These are phyloP conservation scores for Solanum pimpinellifolium DNA, from an alignment of 257 asterid species.

Conservation along the genomic window DNA sequence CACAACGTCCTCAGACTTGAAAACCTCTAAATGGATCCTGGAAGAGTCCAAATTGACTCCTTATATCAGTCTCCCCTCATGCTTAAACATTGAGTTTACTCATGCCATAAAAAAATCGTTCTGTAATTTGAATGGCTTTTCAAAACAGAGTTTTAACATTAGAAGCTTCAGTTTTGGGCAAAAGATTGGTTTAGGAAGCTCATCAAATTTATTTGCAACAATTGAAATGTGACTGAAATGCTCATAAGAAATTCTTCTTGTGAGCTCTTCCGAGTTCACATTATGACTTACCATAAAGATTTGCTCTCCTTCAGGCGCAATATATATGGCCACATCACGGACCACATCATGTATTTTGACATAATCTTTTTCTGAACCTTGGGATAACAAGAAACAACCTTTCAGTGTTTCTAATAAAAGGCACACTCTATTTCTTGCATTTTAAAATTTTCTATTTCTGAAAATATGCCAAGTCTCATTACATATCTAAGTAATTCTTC, in stretches of 20 bases:
- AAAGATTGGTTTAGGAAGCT: not conserved
- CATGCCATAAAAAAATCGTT: not conserved
- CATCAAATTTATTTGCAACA: not conserved
- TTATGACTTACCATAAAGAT: not conserved
- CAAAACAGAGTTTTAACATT: not conserved
- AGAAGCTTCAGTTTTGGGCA: not conserved
- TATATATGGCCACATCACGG: not conserved
- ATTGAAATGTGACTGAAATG: not conserved
- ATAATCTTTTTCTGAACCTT: not conserved
- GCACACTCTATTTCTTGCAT: not conserved
- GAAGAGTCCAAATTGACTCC: not conserved
- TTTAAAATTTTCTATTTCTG: not conserved
- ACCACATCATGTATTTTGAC: not conserved
- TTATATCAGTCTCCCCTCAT: not conserved
- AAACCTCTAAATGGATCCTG: not conserved
- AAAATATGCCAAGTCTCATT: not conserved
- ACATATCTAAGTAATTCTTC: not conserved
- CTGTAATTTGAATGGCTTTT: not conserved
- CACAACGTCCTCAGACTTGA: not conserved
- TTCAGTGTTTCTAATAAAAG: not conserved
- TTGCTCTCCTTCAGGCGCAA: not conserved
- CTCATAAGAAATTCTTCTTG: not conserved
- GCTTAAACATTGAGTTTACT: not conserved
- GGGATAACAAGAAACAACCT: not conserved
- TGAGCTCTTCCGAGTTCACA: not conserved